A percentile compares a stretch with the other conserved stretches of the same genome.
These are phyloP conservation scores for Apophysomyces elegans DNA, from an alignment of 371 early-diverging fungal species.

Conservation along the genomic window DNA sequence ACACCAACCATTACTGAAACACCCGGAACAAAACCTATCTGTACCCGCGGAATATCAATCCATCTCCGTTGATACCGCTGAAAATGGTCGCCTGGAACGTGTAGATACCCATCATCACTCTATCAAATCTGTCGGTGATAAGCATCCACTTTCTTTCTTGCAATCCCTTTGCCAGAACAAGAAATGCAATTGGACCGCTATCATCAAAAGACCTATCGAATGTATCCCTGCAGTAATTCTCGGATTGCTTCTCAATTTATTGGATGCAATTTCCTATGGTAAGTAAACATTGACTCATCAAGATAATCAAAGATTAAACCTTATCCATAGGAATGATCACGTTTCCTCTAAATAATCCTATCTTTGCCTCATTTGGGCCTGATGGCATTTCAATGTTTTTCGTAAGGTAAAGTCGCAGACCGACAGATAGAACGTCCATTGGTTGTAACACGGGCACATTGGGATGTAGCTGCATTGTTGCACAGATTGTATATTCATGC, in stretches of 20 bases:
- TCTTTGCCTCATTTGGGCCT: slow-evolving; percentile 81
- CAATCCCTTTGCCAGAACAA: background rate
- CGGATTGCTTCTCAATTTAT: slow-evolving; percentile 86
- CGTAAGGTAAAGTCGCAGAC: slow-evolving; percentile 62
- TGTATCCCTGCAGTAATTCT: slow-evolving; percentile 90
- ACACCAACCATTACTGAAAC: slow-evolving; percentile 3
- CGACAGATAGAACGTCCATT: background rate
- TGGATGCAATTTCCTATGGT: slow-evolving; percentile 93
- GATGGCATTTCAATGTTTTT: slow-evolving; percentile 95
- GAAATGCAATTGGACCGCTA: background rate
- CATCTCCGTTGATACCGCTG: slow-evolving; percentile 6
- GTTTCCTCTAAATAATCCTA: slow-evolving; percentile 82
- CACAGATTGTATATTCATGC: slow-evolving; percentile 83
- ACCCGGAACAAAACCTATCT: slow-evolving; percentile 8
- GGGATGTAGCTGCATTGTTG: slow-evolving; percentile 68
- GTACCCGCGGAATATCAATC: slow-evolving; percentile 12
- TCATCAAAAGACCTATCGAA: slow-evolving; percentile 44
- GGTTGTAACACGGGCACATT: background rate
- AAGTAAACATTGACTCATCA: slow-evolving; percentile 13
- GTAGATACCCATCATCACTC: background rate
- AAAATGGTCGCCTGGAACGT: slow-evolving; percentile 9
- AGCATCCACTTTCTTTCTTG: background rate
- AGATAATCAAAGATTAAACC: background rate
- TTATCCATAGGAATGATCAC: slow-evolving; percentile 78
- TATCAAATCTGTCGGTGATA: slow-evolving; percentile 1